Evolutionary conservation across 2,329 filamentous ascomycete genomes (phyloP), one percentile per base, ranked within the genome.

Genomic region (Coniochaeta pulveracea): DNA sequence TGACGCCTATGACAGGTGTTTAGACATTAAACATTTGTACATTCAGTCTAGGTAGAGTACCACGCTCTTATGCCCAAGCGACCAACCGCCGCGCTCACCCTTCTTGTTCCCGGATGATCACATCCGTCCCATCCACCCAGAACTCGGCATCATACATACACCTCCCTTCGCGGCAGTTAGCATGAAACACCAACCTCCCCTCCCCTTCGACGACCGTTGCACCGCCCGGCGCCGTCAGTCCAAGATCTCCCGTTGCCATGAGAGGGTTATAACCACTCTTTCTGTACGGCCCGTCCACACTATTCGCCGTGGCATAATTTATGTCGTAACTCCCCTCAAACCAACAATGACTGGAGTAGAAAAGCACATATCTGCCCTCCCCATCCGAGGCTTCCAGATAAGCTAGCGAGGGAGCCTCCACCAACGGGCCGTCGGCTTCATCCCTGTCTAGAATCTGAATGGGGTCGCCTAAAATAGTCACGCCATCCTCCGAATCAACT

Each of bases 321-420:
- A 76, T 60, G 44, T 76, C 67, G 50, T 80, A 80, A 24, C 47
- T 46, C 3, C 62, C 49, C 17, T 64, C 60, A 2, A 61, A 62
- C 50, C 60, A 80, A 51, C 72, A 76, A 35, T 76, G 67, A 26
- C 65, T 69, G 43, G 69, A 75, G 52, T 70, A 80, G 48, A 79
- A 77, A 25, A 80, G 54, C 32, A 74, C 61, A 46, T 80, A 79
- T 11, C 58, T 56, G 4, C 66, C 67, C n/a, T 61, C 58, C 26
- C 15, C 8, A 18, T 15, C 26, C 26, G 5, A 15, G 4, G 9
- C 12, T 6, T 12, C 16, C 27, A 56, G 55, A 11, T 50, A 49
- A 10, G 72, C 52, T 12, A 79, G 43, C 35, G 61, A 62, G 0
- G 76, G 76, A 11, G 75, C 76, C 51, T 80, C 76, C 12, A 80